Evolutionary conservation across 495 filamentous ascomycete genomes (phyloP), one percentile per base, ranked within the genome.

Genomic region (Penicillium paxilli): DNA sequence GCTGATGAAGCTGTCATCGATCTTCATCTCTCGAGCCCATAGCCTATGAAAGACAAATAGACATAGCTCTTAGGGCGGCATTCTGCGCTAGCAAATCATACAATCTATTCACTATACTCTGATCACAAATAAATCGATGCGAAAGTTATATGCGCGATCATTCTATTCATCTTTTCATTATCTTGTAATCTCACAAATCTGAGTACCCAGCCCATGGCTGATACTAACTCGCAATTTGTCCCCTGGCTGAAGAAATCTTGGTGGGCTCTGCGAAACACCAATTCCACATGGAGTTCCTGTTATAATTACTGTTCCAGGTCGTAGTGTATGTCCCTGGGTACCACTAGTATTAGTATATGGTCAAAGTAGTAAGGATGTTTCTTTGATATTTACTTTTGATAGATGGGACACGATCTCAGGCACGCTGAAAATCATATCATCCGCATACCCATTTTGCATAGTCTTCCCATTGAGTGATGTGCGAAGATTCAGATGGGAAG

Each of bases 371-470:
- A 5, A 11, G 14, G 6, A 10, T 22, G 0, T 11, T 3, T 16
- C 8, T 6, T n/a, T 40, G 5, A 10, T 22, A n/a, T 20, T 40
- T 58, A 54, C 87, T 59, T 81, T 83, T 57, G 80, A 85, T 21
- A 91, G 64, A 59, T 88, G 86, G 1, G 81, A 68, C 55, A 90
- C 84, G 11, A 83, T 87, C 66, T 85, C 73, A 32, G 74, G 79
- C 16, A 90, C 80, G 47, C 75, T 74, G 67, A 90, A 91, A 33
- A 90, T 85, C 85, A 88, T 85, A 63, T 90, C 87, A 12, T 69
- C 68, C 4, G 40, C 40, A 42, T 47, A 59, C 17, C 48, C 52
- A 47, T 88, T 77, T 70, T 91, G 88, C 17, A 87, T 76, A 6
- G 67, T 76, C 62, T 78, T 64, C 0, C 84, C 88, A 62, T 90